Base-by-base conservation (phyloP, 2,329 filamentous ascomycete genomes). In the Eutypella sp. region DNA sequence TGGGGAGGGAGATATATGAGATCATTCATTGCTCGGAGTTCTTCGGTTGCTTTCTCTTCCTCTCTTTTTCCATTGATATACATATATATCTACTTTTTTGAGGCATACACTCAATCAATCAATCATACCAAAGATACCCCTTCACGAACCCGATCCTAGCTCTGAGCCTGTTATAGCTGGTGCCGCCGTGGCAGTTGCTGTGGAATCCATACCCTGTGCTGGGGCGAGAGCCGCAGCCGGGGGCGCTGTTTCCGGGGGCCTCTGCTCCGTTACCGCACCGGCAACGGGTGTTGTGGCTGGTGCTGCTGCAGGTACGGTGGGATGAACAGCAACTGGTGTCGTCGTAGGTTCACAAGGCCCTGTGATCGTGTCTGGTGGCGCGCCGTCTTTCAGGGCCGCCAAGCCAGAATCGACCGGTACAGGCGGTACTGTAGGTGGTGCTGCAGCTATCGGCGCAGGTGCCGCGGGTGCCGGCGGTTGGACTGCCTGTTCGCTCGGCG, bases 121-220 rank as follows among this genome's bases (percentile, higher is more conserved):
- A 11, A 39, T n/a, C 5, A 20, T 54, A 47, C 44, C 44, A 60
- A 58, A 53, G 53, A 59, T 58, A 59, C 54, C 56, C 58, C n/a
- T n/a, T 48, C 40, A 48, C 47, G 44, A 47, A 22, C 46, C 34
- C 49, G 41, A 19, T 46, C 41, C 34, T 47, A 24, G 18, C 41
- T n/a, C 47, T 39, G 39, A n/a, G n/a, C n/a, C n/a, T n/a, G n/a
- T n/a, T n/a, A n/a, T n/a, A n/a, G n/a, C n/a, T n/a, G n/a, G n/a
- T n/a, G n/a, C n/a, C n/a, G n/a, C n/a, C n/a, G n/a, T n/a, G n/a
- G n/a, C 42, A 47, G 47, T 42, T 42, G 29, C 36, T 44, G 15
- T 41, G 33, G 44, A 47, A 18, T 13, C 40, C 19, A 38, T 33
- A 38, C 45, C 22, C 19, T 34, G 47, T 23, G 25, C 38, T 33